Conservation (phyloP, 306 rosid species). For the Dalbergia cochinchinensis region DNA sequence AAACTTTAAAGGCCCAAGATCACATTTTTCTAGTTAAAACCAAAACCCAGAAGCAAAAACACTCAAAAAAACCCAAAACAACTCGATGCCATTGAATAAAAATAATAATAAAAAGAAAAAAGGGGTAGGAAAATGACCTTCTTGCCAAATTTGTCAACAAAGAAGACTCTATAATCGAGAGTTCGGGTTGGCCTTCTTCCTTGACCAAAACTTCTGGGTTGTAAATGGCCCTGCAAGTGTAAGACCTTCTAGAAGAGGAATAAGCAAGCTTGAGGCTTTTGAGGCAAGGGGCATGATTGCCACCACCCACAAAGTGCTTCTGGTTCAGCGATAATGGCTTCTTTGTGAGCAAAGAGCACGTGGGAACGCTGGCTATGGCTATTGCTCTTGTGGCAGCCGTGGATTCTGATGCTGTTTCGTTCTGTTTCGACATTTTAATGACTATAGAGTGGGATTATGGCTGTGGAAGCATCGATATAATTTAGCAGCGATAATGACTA, state of each 20-base stretch:
- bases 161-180: conserved; percentile 83
- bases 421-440: neutral
- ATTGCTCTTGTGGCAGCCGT: conserved; percentile 92
- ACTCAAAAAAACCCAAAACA: neutral
- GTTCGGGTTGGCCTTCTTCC: conserved; percentile 84
- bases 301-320: conserved; percentile 40
- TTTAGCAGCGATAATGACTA: too few species aligned
- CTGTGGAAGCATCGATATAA: too few species aligned
- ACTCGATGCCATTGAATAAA: neutral
- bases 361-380: conserved; percentile 58
- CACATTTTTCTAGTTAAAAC: neutral
- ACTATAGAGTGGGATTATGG: too few species aligned
- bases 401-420: neutral
- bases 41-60: conserved; percentile 12
- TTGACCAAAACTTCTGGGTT: conserved; percentile 71
- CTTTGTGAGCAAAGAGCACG: conserved; percentile 56
- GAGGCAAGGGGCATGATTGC: conserved; percentile 34
- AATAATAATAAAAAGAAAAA: neutral
- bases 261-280: conserved; percentile 46
- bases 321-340: conserved; percentile 47
- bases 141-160: conserved; percentile 72
- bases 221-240: conserved; percentile 76
- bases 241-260: conserved; percentile 52
- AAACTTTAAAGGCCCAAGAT: conserved; percentile 41
- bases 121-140: conserved; percentile 54